phyloP scores from a whole-genome alignment of 148 eudicot species.

The Diospyros kaki region DNA sequence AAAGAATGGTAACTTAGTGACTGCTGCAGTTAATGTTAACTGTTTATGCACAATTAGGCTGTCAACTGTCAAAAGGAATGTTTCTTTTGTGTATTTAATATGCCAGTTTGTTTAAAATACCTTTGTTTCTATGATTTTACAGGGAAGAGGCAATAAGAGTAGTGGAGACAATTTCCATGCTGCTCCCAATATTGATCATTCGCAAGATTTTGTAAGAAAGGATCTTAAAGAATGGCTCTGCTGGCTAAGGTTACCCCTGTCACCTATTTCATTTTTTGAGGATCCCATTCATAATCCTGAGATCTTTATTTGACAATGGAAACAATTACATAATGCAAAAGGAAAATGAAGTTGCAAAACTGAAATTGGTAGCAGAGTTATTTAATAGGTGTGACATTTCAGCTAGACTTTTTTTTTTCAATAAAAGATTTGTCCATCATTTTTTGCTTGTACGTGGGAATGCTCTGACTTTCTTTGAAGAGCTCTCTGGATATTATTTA shows the following conservation, averaged over 20 bases:
- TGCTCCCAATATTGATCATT: slow-evolving; percentile 99
- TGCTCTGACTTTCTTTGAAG: neutral
- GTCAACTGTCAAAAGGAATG: neutral
- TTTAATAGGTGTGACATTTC: neutral
- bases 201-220: slow-evolving; percentile 94
- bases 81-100: neutral
- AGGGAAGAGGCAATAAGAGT: slow-evolving; percentile 97
- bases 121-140: slow-evolving; percentile 20
- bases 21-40: neutral
- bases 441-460: slow-evolving; percentile 1
- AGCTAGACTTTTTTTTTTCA: neutral
- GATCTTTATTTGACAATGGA: neutral
- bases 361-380: neutral
- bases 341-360: neutral
- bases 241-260: slow-evolving; percentile 76
- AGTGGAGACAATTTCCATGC: slow-evolving; percentile 99
- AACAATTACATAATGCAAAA: neutral
- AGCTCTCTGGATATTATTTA: neutral
- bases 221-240: slow-evolving; percentile 84
- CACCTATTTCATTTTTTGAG: slow-evolving; percentile 10
- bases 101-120: neutral
- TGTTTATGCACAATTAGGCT: neutral
- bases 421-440: neutral
- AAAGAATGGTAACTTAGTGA: neutral
- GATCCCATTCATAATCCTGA: neutral